Percentiles rank a stretch among this genome's conserved stretches.
phyloP scores from a whole-genome alignment of 2,329 filamentous ascomycete species.

The Penicillium brevicompactum region DNA sequence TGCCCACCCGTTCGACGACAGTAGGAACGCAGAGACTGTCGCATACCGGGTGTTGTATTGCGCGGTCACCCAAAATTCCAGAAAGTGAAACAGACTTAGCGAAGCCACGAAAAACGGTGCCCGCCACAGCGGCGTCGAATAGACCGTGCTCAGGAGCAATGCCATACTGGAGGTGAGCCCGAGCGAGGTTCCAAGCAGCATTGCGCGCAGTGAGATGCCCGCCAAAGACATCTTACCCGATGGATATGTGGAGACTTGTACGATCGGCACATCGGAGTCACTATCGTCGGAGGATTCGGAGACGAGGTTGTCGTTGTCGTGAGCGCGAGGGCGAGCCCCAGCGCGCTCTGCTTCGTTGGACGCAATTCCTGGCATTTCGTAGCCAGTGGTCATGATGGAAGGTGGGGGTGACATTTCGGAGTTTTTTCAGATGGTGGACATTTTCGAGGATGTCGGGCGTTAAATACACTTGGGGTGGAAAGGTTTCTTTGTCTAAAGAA shows the following conservation, averaged over 20 bases:
- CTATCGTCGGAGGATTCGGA: constrained; percentile 7
- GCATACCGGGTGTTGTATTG: constrained; percentile 76
- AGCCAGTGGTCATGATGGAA: background rate
- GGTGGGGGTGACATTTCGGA: too few species aligned
- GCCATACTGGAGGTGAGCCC: constrained; percentile 37
- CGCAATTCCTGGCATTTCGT: too few species aligned
- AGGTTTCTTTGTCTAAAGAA: too few species aligned
- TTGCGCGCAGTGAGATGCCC: constrained; percentile 49
- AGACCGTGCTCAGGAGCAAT: constrained; percentile 29
- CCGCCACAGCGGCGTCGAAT: constrained; percentile 55
- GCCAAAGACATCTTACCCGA: constrained; percentile 45
- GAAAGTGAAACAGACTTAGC: constrained; percentile 85
- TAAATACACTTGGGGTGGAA: too few species aligned
- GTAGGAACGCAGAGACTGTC: constrained; percentile 74
- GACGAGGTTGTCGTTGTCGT: constrained; percentile 7
- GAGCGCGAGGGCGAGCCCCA: background rate
- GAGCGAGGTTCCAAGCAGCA: constrained; percentile 45
- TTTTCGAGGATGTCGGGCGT: too few species aligned
- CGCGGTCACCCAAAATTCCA: constrained; percentile 93
- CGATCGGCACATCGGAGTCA: background rate
- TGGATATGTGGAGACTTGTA: constrained; percentile 33
- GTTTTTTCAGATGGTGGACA: too few species aligned
- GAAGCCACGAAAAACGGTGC: constrained; percentile 56
- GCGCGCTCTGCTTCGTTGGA: background rate
- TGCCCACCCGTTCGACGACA: constrained; percentile 78